Percentiles rank a stretch among this genome's conserved stretches.
Evolutionary conservation across 805 yeast genomes (phyloP).

Genomic region (Lachancea lanzarotensis): DNA sequence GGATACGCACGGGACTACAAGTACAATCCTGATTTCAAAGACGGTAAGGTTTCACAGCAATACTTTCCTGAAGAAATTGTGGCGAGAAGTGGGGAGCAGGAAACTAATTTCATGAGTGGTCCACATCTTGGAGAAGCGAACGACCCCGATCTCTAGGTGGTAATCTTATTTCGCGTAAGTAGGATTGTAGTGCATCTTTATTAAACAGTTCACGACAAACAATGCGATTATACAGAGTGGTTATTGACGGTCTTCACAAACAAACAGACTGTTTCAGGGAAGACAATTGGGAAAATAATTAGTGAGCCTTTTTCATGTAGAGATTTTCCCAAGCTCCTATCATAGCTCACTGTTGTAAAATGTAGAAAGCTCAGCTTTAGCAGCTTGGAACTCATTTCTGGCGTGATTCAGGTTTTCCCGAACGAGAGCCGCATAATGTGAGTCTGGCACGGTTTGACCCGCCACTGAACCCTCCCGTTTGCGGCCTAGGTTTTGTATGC

Average conservation of each 20-base stretch:
- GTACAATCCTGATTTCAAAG: slow-evolving; percentile 74
- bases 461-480: slow-evolving; percentile 33
- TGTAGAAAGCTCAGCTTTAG: slow-evolving; percentile 41
- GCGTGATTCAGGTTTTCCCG: slow-evolving; percentile 43
- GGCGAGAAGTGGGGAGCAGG: slow-evolving; percentile 26
- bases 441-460: slow-evolving; percentile 23
- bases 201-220: not conserved
- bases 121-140: slow-evolving; percentile 46
- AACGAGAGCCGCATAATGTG: slow-evolving; percentile 38
- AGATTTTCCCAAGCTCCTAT: not conserved
- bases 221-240: not conserved
- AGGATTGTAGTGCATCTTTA: not conserved
- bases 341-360: slow-evolving; percentile 37
- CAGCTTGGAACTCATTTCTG: slow-evolving; percentile 40
- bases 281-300: too few relatives aligned
- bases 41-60: slow-evolving; percentile 68
- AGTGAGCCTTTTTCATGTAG: not conserved
- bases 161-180: too few relatives aligned
- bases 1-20: slow-evolving; percentile 83
- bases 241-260: not conserved
- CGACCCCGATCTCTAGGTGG: slow-evolving; percentile 39
- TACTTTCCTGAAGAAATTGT: slow-evolving; percentile 63
- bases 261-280: not conserved
- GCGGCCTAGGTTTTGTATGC: slow-evolving; percentile 82
- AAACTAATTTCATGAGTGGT: slow-evolving; percentile 43